These are phyloP conservation scores for Pleurotus platypus DNA, from an alignment of 768 basidiomycete species.

Conservation along the genomic window DNA sequence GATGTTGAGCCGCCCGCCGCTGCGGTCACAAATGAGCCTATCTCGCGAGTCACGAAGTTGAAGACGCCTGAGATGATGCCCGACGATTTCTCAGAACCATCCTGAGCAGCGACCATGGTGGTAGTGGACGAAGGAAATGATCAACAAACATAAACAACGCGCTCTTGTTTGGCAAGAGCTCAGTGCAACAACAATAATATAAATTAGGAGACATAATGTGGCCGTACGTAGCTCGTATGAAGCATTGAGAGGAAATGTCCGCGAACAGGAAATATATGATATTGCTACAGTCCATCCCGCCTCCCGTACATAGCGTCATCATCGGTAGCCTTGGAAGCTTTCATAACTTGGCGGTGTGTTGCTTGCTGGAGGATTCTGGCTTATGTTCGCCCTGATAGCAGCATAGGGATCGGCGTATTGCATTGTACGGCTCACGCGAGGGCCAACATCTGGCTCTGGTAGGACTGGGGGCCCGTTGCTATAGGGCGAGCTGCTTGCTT, in stretches of 20 bases:
- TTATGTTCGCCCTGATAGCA: conserved; percentile 64
- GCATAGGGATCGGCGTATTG: conserved; percentile 90
- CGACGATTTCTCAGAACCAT: conserved; percentile 14
- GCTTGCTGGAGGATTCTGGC: conserved; percentile 23
- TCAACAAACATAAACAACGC: conserved; percentile 9
- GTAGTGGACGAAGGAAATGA: background rate
- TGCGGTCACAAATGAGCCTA: conserved; percentile 65
- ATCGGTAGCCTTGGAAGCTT: conserved; percentile 49
- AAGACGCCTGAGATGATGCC: conserved; percentile 64
- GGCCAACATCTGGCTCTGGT: conserved; percentile 41
- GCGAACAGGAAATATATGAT: background rate
- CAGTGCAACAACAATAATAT: background rate
- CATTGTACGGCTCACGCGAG: conserved; percentile 84
- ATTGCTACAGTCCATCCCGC: conserved; percentile 9
- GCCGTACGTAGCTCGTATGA: background rate
- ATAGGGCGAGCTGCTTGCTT: conserved; percentile 13
- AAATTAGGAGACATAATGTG: background rate
- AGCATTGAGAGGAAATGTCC: background rate
- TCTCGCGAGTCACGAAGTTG: conserved; percentile 65
- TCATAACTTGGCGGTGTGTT: conserved; percentile 46
- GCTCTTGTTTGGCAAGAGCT: background rate
- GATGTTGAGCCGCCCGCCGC: conserved; percentile 47
- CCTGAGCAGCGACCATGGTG: conserved; percentile 1
- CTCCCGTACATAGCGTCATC: conserved; percentile 11
- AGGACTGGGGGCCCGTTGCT: conserved; percentile 30